Base-by-base conservation (phyloP, 2,329 filamentous ascomycete genomes). In the Diaporthe destruens region DNA sequence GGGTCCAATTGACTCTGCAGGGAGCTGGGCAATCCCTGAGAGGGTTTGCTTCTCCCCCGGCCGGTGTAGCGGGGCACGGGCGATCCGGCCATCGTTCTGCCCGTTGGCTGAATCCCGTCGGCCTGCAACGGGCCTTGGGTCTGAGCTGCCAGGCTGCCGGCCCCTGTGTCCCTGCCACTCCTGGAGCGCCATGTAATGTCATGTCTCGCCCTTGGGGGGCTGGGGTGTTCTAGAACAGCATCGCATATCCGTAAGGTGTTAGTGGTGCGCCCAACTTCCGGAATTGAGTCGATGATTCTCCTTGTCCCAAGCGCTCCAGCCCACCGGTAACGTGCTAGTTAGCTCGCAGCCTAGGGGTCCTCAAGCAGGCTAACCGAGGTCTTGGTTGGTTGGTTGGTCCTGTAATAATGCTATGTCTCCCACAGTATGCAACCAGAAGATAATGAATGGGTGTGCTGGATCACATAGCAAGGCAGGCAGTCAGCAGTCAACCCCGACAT, bases 11-110 rank as follows among this genome's bases (percentile, higher is more conserved):
- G 65, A 56, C 65, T 68, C 42, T 59, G 47, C 61, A 39, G 11
- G 34, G 67, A 51, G 44, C 67, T 61, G 55, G 67, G 67, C 32
- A 53, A 61, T 61, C 67, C 67, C 55, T 61, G 67, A 42, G 39
- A 44, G 42, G 32, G 34, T 32, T 53, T 44, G 34, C 51, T 68
- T 68, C 51, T 55, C 65, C 49, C 44, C 49, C 44, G 65, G 51
- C 49, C 16, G 36, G 5, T 23, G 49, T 51, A 56, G 65, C 51
- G 65, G 65, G 65, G 39, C 23, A 49, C 54, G 20, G 42, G 32
- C 25, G 67, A 42, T 14, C 67, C 67, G 59, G 54, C 59, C 54
- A 59, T 32, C 56, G n/a, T 42, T 14, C n/a, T 39, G 54, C 34
- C 39, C 36, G 54, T 29, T 18, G 36, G n/a, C 36, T 32, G 36